These are phyloP conservation scores for Xylariaceae sp. DNA, from an alignment of 2,329 filamentous ascomycete genomes.

Conservation along the genomic window DNA sequence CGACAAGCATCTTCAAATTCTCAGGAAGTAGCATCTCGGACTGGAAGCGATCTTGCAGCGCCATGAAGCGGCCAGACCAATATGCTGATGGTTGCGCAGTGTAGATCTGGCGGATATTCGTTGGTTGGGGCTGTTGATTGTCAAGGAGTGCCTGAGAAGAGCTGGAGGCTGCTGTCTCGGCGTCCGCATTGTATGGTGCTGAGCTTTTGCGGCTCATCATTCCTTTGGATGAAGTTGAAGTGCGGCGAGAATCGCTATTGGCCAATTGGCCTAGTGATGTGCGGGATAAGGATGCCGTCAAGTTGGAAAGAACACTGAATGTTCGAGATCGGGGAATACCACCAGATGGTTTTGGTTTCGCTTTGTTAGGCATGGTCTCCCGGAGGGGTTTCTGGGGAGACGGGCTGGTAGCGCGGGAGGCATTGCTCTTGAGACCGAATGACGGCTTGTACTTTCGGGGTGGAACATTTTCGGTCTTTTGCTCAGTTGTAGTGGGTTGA, in stretches of 20 bases:
- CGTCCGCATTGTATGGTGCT: slow-evolving; percentile 1
- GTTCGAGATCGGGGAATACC: slow-evolving; percentile 44
- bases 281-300: slow-evolving; percentile 44
- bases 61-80: slow-evolving; percentile 60
- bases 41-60: slow-evolving; percentile 52
- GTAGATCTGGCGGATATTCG: slow-evolving; percentile 26
- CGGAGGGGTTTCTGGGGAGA: slow-evolving; percentile 5
- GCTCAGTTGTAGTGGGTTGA: too few species aligned
- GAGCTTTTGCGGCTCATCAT: slow-evolving; percentile 4
- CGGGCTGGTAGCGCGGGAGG: slow-evolving; percentile 15
- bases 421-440: slow-evolving; percentile 9
- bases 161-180: slow-evolving; percentile 5
- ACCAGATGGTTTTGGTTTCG: slow-evolving; percentile 12
- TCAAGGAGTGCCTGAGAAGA: slow-evolving; percentile 20
- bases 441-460: slow-evolving; percentile 14
- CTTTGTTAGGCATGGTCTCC: slow-evolving; percentile 7
- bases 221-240: slow-evolving; percentile 21
- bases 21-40: slow-evolving; percentile 36
- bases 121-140: slow-evolving; percentile 6
- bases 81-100: slow-evolving; percentile 47
- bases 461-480: slow-evolving; percentile 26
- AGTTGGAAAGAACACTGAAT: slow-evolving; percentile 40
- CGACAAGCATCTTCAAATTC: slow-evolving; percentile 23
- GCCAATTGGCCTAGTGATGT: slow-evolving; percentile 29
- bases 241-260: slow-evolving; percentile 44